Evolutionary conservation across 345 rosid species (phyloP).

Genomic region (Eucalyptus erythrocorys): DNA sequence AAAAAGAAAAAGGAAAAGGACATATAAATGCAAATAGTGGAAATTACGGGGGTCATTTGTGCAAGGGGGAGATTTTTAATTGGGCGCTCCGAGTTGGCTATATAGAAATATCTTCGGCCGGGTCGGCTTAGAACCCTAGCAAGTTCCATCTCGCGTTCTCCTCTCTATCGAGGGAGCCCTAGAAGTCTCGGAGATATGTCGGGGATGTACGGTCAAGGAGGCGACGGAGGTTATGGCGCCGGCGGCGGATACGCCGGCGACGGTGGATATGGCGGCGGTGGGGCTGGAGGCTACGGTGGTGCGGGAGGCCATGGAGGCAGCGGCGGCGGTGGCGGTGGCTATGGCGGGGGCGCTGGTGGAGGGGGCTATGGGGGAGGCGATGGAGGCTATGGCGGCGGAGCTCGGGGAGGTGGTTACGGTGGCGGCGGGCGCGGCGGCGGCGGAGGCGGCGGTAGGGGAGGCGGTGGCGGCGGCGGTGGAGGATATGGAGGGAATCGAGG

Average conservation of each 20-base stretch:
- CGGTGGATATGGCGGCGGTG: conserved; percentile 21
- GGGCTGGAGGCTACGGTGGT: conserved; percentile 55
- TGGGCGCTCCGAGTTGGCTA: not conserved
- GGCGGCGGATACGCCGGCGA: conserved; percentile 4
- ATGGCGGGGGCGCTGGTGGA: conserved; percentile 20
- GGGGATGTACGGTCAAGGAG: conserved; percentile 69
- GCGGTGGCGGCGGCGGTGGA: conserved; percentile 34
- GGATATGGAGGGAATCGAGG: conserved; percentile 56
- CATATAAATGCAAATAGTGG: not conserved
- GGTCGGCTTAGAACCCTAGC: not conserved
- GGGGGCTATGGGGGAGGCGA: conserved; percentile 39
- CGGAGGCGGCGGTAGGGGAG: conserved; percentile 15
- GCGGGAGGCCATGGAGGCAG: conserved; percentile 13
- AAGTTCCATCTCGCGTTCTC: not conserved
- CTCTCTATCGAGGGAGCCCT: conserved; percentile 2
- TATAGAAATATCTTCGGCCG: not conserved
- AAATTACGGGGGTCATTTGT: not conserved
- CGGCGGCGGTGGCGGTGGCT: conserved; percentile 3
- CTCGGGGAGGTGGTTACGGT: not conserved
- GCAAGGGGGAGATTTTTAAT: not conserved
- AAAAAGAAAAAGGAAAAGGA: not conserved
- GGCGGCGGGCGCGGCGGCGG: not conserved
- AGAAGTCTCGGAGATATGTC: conserved; percentile 31
- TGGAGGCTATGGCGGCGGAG: conserved; percentile 15
- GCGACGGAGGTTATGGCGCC: conserved; percentile 2